Conservation (phyloP, 2,329 filamentous ascomycete species). For the Fusarium sp. region DNA sequence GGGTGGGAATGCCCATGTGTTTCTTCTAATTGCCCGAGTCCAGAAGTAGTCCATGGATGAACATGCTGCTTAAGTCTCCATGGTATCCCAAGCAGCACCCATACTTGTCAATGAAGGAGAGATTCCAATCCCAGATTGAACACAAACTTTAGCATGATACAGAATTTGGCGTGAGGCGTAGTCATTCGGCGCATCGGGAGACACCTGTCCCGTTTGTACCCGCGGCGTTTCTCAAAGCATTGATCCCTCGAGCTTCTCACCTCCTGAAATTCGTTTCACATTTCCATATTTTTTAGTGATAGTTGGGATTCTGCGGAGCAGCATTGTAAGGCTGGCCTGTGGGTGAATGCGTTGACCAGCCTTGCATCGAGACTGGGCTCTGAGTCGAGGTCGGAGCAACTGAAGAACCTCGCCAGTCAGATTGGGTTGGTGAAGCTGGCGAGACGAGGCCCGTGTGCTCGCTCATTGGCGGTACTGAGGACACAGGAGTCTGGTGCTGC, state of each 20-base stretch:
- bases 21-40: neutral
- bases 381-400: neutral
- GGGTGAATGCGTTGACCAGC: conserved; percentile 13
- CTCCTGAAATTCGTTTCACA: neutral
- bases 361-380: conserved; percentile 17
- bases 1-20: neutral
- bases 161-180: neutral
- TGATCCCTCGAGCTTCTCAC: neutral
- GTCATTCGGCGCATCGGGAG: neutral
- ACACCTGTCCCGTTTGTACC: neutral
- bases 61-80: neutral
- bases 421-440: conserved; percentile 4
- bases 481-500: neutral
- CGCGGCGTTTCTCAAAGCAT: neutral
- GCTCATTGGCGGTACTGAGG: neutral
- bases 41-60: neutral
- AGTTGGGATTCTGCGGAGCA: neutral
- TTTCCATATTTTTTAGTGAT: neutral
- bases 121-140: neutral
- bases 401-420: conserved; percentile 24
- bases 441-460: conserved; percentile 1
- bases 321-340: neutral
- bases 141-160: neutral
- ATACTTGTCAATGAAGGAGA: neutral
- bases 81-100: neutral